These are phyloP conservation scores for Kernera saxatilis DNA, from an alignment of 345 rosid species.

Conservation along the genomic window DNA sequence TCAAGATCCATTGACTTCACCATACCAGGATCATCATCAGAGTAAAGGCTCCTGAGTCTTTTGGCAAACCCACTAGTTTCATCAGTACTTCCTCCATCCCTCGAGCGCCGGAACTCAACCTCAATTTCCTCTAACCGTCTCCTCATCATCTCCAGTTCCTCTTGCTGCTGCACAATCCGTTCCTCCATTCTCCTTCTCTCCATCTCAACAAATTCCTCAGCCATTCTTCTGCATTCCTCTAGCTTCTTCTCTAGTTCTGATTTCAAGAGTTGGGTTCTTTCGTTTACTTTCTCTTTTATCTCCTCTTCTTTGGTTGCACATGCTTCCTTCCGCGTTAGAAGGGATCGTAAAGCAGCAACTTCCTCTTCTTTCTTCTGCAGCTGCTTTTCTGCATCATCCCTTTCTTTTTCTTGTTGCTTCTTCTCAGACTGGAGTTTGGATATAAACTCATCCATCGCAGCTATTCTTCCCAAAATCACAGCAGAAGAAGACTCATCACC, in stretches of 20 bases:
- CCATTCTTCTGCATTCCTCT: constrained; percentile 75
- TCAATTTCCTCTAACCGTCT: constrained; percentile 77
- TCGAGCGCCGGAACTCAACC: constrained; percentile 41
- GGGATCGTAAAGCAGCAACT: constrained; percentile 54
- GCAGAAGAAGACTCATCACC: constrained; percentile 62
- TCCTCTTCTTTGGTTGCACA: constrained; percentile 54
- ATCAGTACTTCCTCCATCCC: constrained; percentile 32
- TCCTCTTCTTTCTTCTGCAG: constrained; percentile 84
- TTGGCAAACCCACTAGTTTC: constrained; percentile 63
- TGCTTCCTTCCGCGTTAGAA: constrained; percentile 48
- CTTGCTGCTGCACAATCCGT: constrained; percentile 78
- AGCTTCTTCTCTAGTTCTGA: constrained; percentile 64
- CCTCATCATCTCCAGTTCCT: constrained; percentile 79
- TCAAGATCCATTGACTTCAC: constrained; percentile 98
- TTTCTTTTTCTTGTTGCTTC: constrained; percentile 72
- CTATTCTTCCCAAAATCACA: constrained; percentile 63
- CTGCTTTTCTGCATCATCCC: constrained; percentile 63
- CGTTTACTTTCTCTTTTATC: constrained; percentile 69
- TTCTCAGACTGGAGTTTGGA: constrained; percentile 79
- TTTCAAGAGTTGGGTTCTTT: constrained; percentile 48
- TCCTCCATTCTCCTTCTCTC: constrained; percentile 97
- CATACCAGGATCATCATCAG: constrained; percentile 85
- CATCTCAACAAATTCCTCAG: constrained; percentile 74
- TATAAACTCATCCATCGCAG: constrained; percentile 91
- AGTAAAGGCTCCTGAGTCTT: constrained; percentile 52